These are phyloP conservation scores for Chaetomium sp. DNA, from an alignment of 2,329 filamentous ascomycete genomes.

Conservation along the genomic window DNA sequence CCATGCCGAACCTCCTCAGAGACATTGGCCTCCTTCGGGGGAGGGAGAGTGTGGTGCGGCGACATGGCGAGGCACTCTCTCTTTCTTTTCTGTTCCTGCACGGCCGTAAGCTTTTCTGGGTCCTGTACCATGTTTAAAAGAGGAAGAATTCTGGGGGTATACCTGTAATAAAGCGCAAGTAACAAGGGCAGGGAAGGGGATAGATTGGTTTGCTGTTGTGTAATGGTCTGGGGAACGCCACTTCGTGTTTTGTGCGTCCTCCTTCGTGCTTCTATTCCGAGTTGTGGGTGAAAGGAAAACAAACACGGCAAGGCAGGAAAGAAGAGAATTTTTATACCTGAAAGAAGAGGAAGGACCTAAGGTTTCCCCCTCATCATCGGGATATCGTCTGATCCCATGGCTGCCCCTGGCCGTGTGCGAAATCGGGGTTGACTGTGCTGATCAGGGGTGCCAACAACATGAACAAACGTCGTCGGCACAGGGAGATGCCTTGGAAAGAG, in stretches of 20 bases:
- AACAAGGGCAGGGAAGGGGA: not conserved
- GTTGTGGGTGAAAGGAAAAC: not conserved
- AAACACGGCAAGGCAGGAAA: conserved; percentile 4
- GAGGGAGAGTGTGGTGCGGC: not conserved
- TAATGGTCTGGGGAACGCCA: conserved; percentile 15
- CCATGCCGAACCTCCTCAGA: conserved; percentile 12
- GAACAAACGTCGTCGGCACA: not conserved
- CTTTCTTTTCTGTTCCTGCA: conserved; percentile 5
- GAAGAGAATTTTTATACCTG: not conserved
- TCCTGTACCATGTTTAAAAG: conserved; percentile 4
- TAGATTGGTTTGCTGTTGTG: conserved; percentile 21
- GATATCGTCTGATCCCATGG: not conserved
- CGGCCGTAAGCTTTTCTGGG: conserved; percentile 17
- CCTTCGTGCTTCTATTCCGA: not conserved
- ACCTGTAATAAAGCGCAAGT: conserved; percentile 8
- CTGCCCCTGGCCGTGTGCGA: not conserved
- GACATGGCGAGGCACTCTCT: conserved; percentile 3
- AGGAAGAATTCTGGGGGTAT: not conserved
- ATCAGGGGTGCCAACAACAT: not conserved
- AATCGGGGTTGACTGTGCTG: not conserved
- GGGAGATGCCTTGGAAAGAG: not conserved
- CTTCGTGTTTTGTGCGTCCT: conserved; percentile 7
- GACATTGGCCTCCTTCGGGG: conserved; percentile 9
- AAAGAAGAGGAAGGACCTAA: not conserved
- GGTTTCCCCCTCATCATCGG: not conserved